phyloP scores from a whole-genome alignment of 306 rosid genomes.

The Calophaca sinica region DNA sequence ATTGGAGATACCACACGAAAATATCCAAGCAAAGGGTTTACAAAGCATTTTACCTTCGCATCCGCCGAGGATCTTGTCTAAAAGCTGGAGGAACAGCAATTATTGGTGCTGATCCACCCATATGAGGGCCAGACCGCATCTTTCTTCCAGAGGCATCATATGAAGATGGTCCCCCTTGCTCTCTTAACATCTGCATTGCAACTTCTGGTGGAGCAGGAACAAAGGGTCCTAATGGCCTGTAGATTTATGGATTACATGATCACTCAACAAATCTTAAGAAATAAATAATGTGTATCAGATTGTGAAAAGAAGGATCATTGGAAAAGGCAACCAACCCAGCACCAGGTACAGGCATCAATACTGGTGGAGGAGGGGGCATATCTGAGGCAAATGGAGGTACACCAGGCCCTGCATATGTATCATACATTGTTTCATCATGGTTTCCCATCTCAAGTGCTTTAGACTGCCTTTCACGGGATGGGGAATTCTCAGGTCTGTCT shows the following conservation, averaged over 20 bases:
- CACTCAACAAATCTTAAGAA: conserved; percentile 6
- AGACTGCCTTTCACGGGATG: conserved; percentile 68
- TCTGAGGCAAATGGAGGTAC: conserved; percentile 83
- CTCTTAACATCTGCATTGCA: conserved; percentile 98
- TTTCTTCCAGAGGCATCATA: conserved; percentile 80
- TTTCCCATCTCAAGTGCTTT: conserved; percentile 75
- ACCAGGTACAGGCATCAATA: conserved; percentile 99
- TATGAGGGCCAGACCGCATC: conserved; percentile 75
- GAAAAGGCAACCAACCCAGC: conserved; percentile 78
- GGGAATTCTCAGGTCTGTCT: conserved; percentile 77
- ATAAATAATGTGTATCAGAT: conserved; percentile 14
- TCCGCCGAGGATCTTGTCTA: conserved; percentile 88
- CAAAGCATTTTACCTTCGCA: conserved; percentile 75
- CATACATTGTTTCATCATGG: conserved; percentile 87
- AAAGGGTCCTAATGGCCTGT: conserved; percentile 97
- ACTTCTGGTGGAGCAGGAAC: conserved; percentile 99
- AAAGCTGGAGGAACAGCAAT: conserved; percentile 82
- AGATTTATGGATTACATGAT: conserved; percentile 43
- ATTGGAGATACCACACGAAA: neutral
- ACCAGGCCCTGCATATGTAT: conserved; percentile 71
- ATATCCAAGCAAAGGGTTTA: conserved; percentile 13
- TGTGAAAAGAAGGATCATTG: conserved; percentile 11
- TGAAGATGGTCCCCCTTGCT: conserved; percentile 93
- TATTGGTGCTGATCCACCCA: conserved; percentile 82
- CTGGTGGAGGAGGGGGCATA: conserved; percentile 81